These are phyloP conservation scores for Tricladium varicosporioides DNA, from an alignment of 2,329 filamentous ascomycete species.

Conservation along the genomic window DNA sequence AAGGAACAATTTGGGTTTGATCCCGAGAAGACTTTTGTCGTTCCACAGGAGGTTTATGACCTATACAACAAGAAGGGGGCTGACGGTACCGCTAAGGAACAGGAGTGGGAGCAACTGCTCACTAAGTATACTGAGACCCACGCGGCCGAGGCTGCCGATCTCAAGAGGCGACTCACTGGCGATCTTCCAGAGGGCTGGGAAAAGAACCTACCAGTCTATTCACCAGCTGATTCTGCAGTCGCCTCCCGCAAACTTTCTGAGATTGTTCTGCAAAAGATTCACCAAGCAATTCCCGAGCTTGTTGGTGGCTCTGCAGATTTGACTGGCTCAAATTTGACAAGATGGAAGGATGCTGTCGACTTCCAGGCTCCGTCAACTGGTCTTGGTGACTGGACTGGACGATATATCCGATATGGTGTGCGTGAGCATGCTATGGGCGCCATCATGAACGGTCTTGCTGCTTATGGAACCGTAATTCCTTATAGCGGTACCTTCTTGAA, in stretches of 20 bases:
- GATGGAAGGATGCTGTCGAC: constrained; percentile 95
- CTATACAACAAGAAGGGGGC: constrained; percentile 80
- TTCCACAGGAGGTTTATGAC: constrained; percentile 94
- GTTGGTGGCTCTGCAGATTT: constrained; percentile 95
- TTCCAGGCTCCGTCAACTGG: constrained; percentile 89
- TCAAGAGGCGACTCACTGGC: constrained; percentile 74
- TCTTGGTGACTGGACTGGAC: constrained; percentile 85
- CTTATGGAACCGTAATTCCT: constrained; percentile 92
- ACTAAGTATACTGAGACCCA: constrained; percentile 79
- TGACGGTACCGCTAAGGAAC: constrained; percentile 83
- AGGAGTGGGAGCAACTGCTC: constrained; percentile 94
- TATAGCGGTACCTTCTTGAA: constrained; percentile 97
- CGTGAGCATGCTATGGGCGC: constrained; percentile 91
- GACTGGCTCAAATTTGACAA: constrained; percentile 97
- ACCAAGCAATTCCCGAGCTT: constrained; percentile 81
- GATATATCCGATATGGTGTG: constrained; percentile 91
- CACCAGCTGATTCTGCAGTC: constrained; percentile 76
- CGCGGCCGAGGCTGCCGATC: constrained; percentile 76
- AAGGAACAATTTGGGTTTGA: constrained; percentile 97
- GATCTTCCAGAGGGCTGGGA: constrained; percentile 96
- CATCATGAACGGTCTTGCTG: constrained; percentile 91
- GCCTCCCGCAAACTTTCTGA: constrained; percentile 97
- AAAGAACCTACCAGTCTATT: constrained; percentile 89
- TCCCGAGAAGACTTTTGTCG: constrained; percentile 87
- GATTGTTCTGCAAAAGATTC: constrained; percentile 84